These are phyloP conservation scores for Garcia nutans DNA, from an alignment of 345 rosid species.

Conservation along the genomic window DNA sequence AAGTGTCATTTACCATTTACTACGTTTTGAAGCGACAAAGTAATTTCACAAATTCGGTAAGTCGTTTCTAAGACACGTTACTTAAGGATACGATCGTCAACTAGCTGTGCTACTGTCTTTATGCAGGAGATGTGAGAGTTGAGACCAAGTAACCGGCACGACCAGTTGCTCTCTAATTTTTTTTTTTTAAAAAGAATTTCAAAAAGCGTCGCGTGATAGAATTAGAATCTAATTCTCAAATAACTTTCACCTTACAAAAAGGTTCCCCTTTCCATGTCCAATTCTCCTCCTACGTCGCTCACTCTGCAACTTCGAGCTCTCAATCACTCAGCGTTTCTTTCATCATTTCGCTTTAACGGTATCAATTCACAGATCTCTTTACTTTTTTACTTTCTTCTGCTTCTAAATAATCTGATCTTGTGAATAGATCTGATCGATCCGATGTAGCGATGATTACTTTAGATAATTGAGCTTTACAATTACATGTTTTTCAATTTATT, in stretches of 20 bases:
- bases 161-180: neutral
- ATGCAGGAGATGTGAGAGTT: neutral
- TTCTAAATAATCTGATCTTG: neutral
- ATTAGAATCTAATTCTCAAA: conserved; percentile 7
- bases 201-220: neutral
- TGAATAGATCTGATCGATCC: conserved; percentile 4
- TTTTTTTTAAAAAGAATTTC: neutral
- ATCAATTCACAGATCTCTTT: neutral
- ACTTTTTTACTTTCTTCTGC: neutral
- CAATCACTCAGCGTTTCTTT: neutral
- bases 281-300: neutral
- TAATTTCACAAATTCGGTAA: too few relatives aligned
- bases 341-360: conserved; percentile 7
- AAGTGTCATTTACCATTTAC: too few relatives aligned
- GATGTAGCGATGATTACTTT: neutral
- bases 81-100: too few relatives aligned
- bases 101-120: neutral
- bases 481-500: neutral
- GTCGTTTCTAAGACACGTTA: too few relatives aligned
- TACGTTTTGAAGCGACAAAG: too few relatives aligned
- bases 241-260: neutral
- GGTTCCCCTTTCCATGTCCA: neutral
- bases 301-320: neutral
- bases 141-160: conserved; percentile 8
- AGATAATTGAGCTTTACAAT: neutral